Evolutionary conservation across 768 basidiomycete genomes (phyloP).

Genomic region (Hericium erinaceus): DNA sequence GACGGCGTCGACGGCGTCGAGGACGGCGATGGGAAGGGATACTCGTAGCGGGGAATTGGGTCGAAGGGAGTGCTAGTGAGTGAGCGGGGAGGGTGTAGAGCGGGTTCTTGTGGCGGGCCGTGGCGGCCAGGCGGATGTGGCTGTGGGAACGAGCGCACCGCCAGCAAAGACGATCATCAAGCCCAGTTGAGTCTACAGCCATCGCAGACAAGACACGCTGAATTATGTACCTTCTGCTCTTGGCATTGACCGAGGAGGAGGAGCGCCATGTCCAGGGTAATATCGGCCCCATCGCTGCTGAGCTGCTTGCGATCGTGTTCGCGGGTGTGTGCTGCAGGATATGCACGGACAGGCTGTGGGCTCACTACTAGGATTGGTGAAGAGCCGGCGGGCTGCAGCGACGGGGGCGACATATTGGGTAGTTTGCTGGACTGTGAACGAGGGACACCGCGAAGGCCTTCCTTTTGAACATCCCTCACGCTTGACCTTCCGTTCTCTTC

Average conservation of each 20-base stretch:
- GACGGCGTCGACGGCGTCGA: background rate
- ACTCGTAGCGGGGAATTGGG: slow-evolving; percentile 4
- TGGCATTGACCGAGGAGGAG: background rate
- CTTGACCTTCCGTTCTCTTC: no score
- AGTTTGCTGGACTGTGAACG: no score
- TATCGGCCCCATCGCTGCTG: no score
- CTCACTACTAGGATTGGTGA: background rate
- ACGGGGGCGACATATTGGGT: background rate
- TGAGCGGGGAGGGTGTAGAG: background rate
- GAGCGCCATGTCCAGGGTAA: background rate
- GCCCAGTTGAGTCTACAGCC: no score
- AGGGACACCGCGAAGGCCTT: no score
- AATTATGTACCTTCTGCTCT: background rate
- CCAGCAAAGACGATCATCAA: background rate
- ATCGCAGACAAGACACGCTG: no score
- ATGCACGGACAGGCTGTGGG: background rate
- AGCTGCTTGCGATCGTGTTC: background rate
- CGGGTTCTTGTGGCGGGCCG: background rate
- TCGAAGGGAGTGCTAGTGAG: slow-evolving; percentile 3
- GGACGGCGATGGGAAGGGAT: slow-evolving; percentile 1
- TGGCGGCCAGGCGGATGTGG: background rate
- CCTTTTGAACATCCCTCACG: no score
- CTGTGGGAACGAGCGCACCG: background rate
- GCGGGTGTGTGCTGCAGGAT: background rate
- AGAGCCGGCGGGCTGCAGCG: background rate